These are phyloP conservation scores for Fusarium sambucinum DNA, from an alignment of 2,329 filamentous ascomycete genomes.

Conservation along the genomic window DNA sequence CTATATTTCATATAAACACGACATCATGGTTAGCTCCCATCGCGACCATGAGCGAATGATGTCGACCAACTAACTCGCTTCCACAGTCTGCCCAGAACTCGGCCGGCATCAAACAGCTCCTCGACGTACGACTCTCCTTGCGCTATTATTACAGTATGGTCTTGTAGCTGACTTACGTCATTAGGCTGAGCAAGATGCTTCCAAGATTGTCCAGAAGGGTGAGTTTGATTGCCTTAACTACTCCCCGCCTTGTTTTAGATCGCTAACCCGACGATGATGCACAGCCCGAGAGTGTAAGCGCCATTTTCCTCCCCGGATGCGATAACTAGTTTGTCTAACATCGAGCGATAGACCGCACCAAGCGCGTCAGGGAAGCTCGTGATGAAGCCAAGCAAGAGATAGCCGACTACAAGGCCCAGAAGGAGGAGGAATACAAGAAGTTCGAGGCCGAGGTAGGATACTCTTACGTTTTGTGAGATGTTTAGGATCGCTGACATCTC, in stretches of 20 bases:
- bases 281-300: constrained; percentile 87
- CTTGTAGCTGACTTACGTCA: constrained; percentile 11
- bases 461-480: accelerated
- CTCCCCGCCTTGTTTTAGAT: constrained; percentile 32
- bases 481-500: constrained; percentile 12
- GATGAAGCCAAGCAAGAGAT: constrained; percentile 98
- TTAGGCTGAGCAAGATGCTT: constrained; percentile 96
- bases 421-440: constrained; percentile 94
- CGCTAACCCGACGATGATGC: constrained; percentile 44
- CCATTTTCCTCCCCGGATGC: constrained; percentile 14
- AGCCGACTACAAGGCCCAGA: constrained; percentile 87
- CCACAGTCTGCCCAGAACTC: constrained; percentile 96
- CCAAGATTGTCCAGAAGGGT: constrained; percentile 99
- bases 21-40: constrained; percentile 42
- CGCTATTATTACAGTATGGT: neutral
- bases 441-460: constrained; percentile 78
- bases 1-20: constrained; percentile 3
- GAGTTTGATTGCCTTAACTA: constrained; percentile 47
- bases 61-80: constrained; percentile 47
- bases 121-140: constrained; percentile 78
- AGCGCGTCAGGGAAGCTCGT: constrained; percentile 95
- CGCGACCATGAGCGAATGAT: constrained; percentile 25
- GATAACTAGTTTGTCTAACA: constrained; percentile 7
- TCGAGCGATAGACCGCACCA: constrained; percentile 74
- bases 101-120: constrained; percentile 96